Conservation (phyloP, 495 filamentous ascomycete species). For the Hypoxylon subgilvum region DNA sequence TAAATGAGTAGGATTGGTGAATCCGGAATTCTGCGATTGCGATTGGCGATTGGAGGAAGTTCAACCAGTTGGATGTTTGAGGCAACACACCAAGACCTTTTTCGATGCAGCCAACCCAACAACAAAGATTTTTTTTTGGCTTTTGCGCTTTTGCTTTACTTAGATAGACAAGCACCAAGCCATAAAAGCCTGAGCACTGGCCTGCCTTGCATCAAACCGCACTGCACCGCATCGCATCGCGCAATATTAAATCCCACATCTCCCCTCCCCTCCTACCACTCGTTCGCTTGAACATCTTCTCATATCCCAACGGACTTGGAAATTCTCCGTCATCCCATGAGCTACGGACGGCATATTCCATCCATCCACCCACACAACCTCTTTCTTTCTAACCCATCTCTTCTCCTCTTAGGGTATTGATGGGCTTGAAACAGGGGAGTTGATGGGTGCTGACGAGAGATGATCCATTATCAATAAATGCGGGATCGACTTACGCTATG, state of each 20-base stretch:
- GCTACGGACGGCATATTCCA: background rate
- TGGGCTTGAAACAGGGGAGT: constrained; percentile 10
- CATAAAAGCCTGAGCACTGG: constrained; percentile 18
- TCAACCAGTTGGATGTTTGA: constrained; percentile 41
- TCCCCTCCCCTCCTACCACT: background rate
- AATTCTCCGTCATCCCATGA: constrained; percentile 16
- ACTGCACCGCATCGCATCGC: constrained; percentile 18
- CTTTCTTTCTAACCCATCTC: background rate
- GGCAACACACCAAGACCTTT: constrained; percentile 35
- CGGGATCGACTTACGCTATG: constrained; percentile 28
- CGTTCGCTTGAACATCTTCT: constrained; percentile 2
- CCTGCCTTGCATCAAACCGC: constrained; percentile 5
- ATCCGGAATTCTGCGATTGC: constrained; percentile 36
- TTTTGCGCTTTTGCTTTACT: constrained; percentile 3
- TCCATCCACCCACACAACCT: background rate
- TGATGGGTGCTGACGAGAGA: constrained; percentile 31
- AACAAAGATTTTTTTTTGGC: constrained; percentile 26
- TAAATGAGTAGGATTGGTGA: constrained; percentile 33
- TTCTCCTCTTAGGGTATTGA: constrained; percentile 3
- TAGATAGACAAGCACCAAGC: constrained; percentile 5
- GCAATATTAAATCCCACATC: constrained; percentile 18
- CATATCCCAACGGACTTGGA: constrained; percentile 5
- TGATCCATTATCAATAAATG: constrained; percentile 21
- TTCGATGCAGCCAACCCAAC: constrained; percentile 33
- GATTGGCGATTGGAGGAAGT: constrained; percentile 33